These are phyloP conservation scores for Ballota nigra DNA, from an alignment of 257 asterid species.

Conservation along the genomic window DNA sequence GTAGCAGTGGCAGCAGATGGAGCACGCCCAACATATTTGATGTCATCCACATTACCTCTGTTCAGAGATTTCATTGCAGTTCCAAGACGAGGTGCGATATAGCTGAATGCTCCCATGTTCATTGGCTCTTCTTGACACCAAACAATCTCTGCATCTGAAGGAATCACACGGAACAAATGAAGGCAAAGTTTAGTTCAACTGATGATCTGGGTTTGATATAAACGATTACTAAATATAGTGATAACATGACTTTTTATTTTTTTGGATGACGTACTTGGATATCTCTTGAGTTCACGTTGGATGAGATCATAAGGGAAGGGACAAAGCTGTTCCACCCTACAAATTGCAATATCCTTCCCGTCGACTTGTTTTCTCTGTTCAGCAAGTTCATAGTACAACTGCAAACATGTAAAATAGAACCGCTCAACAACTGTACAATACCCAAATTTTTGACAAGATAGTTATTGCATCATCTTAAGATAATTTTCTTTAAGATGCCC, in stretches of 20 bases:
- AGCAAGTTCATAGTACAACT: slow-evolving; percentile 88
- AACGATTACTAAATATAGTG: neutral
- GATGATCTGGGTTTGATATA: neutral
- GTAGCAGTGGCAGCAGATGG: slow-evolving; percentile 98
- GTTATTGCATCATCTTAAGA: too few relatives aligned
- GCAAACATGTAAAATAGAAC: slow-evolving; percentile 19
- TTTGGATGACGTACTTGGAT: slow-evolving; percentile 79
- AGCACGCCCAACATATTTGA: slow-evolving; percentile 79
- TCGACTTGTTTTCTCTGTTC: slow-evolving; percentile 67
- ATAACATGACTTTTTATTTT: too few relatives aligned
- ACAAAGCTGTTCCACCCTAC: slow-evolving; percentile 93
- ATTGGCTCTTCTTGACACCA: slow-evolving; percentile 98
- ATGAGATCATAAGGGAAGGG: slow-evolving; percentile 91
- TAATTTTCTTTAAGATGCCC: too few relatives aligned
- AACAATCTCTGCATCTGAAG: slow-evolving; percentile 86
- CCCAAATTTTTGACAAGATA: too few relatives aligned
- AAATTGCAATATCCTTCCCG: slow-evolving; percentile 79
- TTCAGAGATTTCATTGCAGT: slow-evolving; percentile 73
- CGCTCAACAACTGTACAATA: neutral
- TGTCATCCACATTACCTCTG: slow-evolving; percentile 70
- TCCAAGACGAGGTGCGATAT: slow-evolving; percentile 67
- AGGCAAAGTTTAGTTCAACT: neutral
- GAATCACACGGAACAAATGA: slow-evolving; percentile 6
- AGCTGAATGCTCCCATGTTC: slow-evolving; percentile 93
- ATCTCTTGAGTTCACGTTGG: slow-evolving; percentile 91